These are phyloP conservation scores for Paspalum notatum DNA, from an alignment of 176 grass and related monocot genomes.

Conservation along the genomic window DNA sequence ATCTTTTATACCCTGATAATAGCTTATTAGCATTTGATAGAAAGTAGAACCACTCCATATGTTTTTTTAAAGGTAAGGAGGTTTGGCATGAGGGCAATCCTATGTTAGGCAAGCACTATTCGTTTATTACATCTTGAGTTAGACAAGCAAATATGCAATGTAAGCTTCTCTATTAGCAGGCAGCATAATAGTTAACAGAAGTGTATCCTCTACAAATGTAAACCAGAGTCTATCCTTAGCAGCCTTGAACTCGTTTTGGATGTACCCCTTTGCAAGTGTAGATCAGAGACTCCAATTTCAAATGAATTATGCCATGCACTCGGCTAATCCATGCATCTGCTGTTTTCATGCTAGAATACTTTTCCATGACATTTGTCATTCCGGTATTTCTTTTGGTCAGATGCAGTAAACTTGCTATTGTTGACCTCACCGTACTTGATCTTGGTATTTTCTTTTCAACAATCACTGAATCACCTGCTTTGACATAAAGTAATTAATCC, in stretches of 20 bases:
- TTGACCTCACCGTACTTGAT: not conserved
- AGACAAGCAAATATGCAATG: not conserved
- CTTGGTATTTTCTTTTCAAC: not conserved
- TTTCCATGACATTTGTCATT: not conserved
- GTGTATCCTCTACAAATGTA: too few species aligned
- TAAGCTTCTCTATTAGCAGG: not conserved
- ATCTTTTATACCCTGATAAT: not conserved
- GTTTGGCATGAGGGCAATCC: not conserved
- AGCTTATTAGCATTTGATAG: too few species aligned
- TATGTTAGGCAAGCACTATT: conserved; percentile 16
- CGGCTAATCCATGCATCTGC: not conserved
- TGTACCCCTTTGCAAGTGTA: too few species aligned
- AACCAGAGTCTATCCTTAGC: too few species aligned
- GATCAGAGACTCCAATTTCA: too few species aligned
- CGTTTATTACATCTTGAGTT: not conserved
- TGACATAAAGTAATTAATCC: not conserved
- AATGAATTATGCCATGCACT: too few species aligned
- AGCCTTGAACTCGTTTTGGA: too few species aligned
- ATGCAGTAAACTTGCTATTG: not conserved
- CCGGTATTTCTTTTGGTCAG: not conserved
- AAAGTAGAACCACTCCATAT: too few species aligned
- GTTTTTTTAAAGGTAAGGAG: too few species aligned
- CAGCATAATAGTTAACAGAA: not conserved
- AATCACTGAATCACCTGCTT: not conserved
- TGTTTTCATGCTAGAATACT: not conserved